Conservation (phyloP, 108 stramenopile genomes). For the Aurantiochytrium sp. region DNA sequence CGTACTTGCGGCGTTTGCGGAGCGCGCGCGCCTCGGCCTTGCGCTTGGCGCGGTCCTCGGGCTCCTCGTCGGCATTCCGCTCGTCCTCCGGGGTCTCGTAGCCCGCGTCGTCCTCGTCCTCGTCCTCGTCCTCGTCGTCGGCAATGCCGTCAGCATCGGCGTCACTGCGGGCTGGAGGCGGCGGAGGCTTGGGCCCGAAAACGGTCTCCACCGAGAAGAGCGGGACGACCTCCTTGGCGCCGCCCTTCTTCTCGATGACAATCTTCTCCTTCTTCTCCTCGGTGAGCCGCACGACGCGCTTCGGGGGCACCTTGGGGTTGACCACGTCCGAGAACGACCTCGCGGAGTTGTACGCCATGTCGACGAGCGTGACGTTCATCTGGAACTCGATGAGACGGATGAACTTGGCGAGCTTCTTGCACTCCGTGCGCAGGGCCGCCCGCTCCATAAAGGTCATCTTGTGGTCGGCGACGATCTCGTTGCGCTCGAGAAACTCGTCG, state of each 20-base stretch:
- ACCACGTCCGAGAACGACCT: background rate
- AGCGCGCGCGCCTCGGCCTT: background rate
- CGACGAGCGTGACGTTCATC: slow-evolving; percentile 52
- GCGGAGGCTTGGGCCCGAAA: background rate
- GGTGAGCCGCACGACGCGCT: background rate
- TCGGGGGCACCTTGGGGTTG: background rate
- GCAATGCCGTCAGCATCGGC: background rate
- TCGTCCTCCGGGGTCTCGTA: background rate
- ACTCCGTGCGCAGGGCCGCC: slow-evolving; percentile 56
- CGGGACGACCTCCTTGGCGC: background rate
- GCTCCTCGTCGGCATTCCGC: background rate
- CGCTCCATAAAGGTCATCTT: slow-evolving; percentile 71
- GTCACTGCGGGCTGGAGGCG: background rate
- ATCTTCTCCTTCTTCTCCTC: slow-evolving; percentile 1
- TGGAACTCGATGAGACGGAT: slow-evolving; percentile 57
- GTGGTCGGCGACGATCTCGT: slow-evolving; percentile 59
- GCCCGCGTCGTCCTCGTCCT: background rate
- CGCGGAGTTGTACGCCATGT: slow-evolving; percentile 43
- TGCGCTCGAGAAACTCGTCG: slow-evolving; percentile 52
- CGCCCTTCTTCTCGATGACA: background rate
- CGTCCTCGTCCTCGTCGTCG: background rate
- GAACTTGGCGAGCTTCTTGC: slow-evolving; percentile 56
- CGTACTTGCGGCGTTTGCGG: background rate
- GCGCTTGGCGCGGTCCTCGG: background rate
- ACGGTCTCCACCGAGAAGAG: background rate